Base-by-base conservation (phyloP, 2,329 filamentous ascomycete genomes). In the Colletotrichum musicola region DNA sequence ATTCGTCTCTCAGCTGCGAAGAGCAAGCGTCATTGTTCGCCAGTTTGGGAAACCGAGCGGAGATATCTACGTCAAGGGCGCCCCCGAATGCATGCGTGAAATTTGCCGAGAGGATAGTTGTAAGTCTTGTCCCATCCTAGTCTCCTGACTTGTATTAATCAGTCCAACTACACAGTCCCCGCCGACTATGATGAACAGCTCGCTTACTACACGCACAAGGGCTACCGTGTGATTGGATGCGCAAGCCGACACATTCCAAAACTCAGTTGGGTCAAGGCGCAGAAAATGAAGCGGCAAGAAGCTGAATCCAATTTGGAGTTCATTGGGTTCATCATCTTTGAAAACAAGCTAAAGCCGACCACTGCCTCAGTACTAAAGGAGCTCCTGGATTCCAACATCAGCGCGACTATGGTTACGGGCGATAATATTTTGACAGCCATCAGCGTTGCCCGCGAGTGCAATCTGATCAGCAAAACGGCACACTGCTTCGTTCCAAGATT, bases 401-500 rank as follows among this genome's bases (percentile, higher is more conserved):
- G 93, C 42, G 92, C 92, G 30, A 90, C 97, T 59, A 99, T 99
- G 96, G 97, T 97, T 71, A 99, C 96, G 0, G 96, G 96, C 35
- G 96, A 99, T 83, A 99, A 99, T 74, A 98, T 98, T 71, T 82
- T 98, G 62, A 99, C 96, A 10, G 96, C 96, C 22, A 95, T 99
- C 76, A 98, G 95, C 74, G 96, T 99, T 62, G 95, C 94, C 4
- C 88, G 95, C 74, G 95, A 98, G 76, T 98, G 95, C 78, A 88
- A 91, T 49, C 84, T 99, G 64, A 90, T 98, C 72, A 90, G 95
- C 74, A 89, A 87, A 71, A 90, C 89, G 30, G 92, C 93, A 0
- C 94, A 97, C 73, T 98, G 96, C 80, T 99, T 98, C 77, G 91
- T 98, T 6, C 95, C 96, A 16, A 93, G 93, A 74, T 98, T 99